Evolutionary conservation across 768 basidiomycete genomes (phyloP), one percentile per base, ranked within the genome.

Genomic region (Leccinellum albellum): DNA sequence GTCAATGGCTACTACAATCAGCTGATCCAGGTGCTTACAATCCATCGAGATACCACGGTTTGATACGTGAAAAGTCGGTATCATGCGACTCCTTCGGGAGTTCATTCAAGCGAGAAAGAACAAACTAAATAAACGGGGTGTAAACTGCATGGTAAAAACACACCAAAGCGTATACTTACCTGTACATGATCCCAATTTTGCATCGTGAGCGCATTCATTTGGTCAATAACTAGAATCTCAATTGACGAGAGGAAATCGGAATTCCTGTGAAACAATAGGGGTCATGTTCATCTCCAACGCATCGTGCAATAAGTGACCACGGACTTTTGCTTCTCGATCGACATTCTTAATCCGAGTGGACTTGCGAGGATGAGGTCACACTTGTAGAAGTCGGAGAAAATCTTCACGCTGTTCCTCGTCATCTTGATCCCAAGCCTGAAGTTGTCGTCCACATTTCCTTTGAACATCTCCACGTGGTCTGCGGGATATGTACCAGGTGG

Each of bases 161-260:
- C 1, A 15, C 6, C 7, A 54, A 51, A 51, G 28, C 8, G 4
- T 4, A 14, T 17, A 66, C 78, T 33, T 67, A 92, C 95, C 80
- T 97, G 91, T 20, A 95, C 81, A 66, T 98, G 97, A 37, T 98
- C 94, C 97, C 97, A 99, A 65, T 99, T 99, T 75, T 98, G 97
- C 97, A 98, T 98, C 4, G 84, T 82, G 64, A 98, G 81, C 3
- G 88, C 88, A 70, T 98, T 94, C 78, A 92, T 78, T 66, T 97
- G 94, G 70, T 98, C 97, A 15, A 92, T 79, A n/a, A 98, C 74
- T 21, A 94, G 74, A 6, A 98, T 73, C 68, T 99, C 97, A 54
- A 99, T 89, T 3, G 94, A 96, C 12, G 91, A 91, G 51, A 99
- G 77, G 69, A 96, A 94, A 73, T 99, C 97, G 12, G 85, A 86